These are phyloP conservation scores for Penicillium olsonii DNA, from an alignment of 2,329 filamentous ascomycete genomes.

Conservation along the genomic window DNA sequence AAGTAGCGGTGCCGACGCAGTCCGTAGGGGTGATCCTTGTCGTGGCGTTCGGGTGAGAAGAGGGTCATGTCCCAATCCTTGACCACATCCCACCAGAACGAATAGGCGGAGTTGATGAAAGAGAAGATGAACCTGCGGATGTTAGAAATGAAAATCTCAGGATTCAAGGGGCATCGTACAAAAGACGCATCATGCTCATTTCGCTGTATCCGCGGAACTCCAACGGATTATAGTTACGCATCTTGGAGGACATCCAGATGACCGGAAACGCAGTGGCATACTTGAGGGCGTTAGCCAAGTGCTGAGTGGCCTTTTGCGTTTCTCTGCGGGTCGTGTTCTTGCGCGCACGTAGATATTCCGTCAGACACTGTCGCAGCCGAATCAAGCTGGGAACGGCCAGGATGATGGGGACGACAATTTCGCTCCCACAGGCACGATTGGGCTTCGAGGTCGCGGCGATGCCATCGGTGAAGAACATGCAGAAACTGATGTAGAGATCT, in stretches of 20 bases:
- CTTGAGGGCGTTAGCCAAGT: slow-evolving; percentile 91
- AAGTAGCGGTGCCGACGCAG: slow-evolving; percentile 75
- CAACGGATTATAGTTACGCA: slow-evolving; percentile 61
- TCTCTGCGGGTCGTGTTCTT: slow-evolving; percentile 48
- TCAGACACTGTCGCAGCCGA: slow-evolving; percentile 87
- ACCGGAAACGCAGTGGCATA: slow-evolving; percentile 95
- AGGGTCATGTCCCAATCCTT: slow-evolving; percentile 96
- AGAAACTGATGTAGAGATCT: slow-evolving; percentile 83
- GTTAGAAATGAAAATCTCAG: background rate
- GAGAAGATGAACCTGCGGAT: slow-evolving; percentile 68
- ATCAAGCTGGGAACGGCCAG: slow-evolving; percentile 82
- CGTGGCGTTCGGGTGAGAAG: slow-evolving; percentile 64
- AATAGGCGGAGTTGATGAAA: slow-evolving; percentile 82
- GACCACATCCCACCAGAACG: slow-evolving; percentile 97
- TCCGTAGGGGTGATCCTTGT: slow-evolving; percentile 71
- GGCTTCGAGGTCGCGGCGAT: slow-evolving; percentile 77
- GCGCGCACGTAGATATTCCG: slow-evolving; percentile 76
- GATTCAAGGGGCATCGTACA: slow-evolving; percentile 41
- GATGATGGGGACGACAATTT: slow-evolving; percentile 77
- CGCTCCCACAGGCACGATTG: slow-evolving; percentile 78
- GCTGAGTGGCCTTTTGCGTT: slow-evolving; percentile 74
- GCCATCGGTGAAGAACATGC: slow-evolving; percentile 79
- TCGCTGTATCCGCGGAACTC: slow-evolving; percentile 55
- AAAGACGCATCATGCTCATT: slow-evolving; percentile 56
- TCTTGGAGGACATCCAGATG: slow-evolving; percentile 74